Conservation (phyloP, 108 stramenopile genomes). For the Asterionellopsis glacialis region DNA sequence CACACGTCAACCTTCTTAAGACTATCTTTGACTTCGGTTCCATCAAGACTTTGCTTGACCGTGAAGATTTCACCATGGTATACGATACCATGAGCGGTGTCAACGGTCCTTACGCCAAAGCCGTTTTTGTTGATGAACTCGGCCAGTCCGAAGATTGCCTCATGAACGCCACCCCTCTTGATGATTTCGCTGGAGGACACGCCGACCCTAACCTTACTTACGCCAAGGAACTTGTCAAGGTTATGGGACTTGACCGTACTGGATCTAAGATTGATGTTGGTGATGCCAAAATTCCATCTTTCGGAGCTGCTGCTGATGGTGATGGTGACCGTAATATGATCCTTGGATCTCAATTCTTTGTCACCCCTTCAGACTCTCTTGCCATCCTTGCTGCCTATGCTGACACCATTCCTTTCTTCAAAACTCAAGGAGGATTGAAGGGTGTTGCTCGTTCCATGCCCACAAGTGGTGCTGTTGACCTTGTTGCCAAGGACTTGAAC, state of each 20-base stretch:
- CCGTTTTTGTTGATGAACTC: conserved; percentile 92
- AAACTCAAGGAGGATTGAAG: conserved; percentile 92
- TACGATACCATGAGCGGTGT: conserved; percentile 99
- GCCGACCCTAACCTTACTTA: conserved; percentile 99
- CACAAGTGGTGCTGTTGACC: conserved; percentile 97
- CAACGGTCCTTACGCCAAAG: conserved; percentile 96
- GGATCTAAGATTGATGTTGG: conserved; percentile 76
- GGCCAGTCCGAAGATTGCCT: conserved; percentile 73
- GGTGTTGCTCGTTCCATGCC: conserved; percentile 99
- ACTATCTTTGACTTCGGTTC: conserved; percentile 94
- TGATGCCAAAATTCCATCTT: conserved; percentile 75
- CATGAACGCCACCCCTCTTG: conserved; percentile 90
- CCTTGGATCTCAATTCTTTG: conserved; percentile 97
- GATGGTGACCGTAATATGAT: conserved; percentile 99
- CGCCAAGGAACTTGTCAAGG: conserved; percentile 92
- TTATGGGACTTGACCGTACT: conserved; percentile 88
- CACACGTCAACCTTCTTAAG: conserved; percentile 90
- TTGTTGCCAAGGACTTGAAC: conserved; percentile 92
- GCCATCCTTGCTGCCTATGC: conserved; percentile 98
- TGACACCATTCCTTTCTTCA: conserved; percentile 95
- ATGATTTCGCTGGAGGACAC: conserved; percentile 97
- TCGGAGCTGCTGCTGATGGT: conserved; percentile 99
- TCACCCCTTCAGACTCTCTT: conserved; percentile 98
- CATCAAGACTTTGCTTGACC: conserved; percentile 89
- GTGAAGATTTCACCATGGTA: conserved; percentile 93